These are phyloP conservation scores for Aspergillus vadensis DNA, from an alignment of 2,329 filamentous ascomycete species.

Conservation along the genomic window DNA sequence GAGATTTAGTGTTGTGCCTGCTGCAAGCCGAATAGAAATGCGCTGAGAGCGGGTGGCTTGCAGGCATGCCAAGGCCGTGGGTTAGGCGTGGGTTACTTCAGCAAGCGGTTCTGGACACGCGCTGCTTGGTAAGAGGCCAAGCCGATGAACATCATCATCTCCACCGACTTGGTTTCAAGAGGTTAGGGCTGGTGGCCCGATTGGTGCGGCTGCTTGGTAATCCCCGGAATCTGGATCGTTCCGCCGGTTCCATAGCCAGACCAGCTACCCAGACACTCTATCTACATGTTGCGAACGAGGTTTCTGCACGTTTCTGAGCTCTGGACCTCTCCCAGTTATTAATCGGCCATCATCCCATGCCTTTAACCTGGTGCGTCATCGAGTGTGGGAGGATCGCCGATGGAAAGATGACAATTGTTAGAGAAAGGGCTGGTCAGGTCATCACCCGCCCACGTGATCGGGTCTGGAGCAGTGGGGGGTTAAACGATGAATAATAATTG, in stretches of 20 bases:
- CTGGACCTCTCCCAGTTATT: background rate
- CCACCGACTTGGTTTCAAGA: background rate
- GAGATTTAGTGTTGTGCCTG: background rate
- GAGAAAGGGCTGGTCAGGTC: too few relatives aligned
- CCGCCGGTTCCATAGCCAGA: background rate
- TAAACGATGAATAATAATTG: too few relatives aligned
- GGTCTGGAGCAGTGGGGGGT: too few relatives aligned
- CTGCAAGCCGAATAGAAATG: background rate
- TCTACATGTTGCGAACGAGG: too few relatives aligned
- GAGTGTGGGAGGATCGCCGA: too few relatives aligned
- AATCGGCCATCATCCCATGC: too few relatives aligned
- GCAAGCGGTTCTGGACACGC: background rate
- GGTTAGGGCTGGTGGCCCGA: background rate
- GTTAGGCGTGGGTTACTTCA: background rate
- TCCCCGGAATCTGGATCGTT: slow-evolving; percentile 7
- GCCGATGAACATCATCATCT: background rate
- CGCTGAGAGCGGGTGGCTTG: background rate
- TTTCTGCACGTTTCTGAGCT: background rate
- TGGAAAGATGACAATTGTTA: too few relatives aligned
- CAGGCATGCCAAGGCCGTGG: background rate
- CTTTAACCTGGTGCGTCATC: too few relatives aligned
- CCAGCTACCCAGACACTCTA: too few relatives aligned
- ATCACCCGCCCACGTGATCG: too few relatives aligned
- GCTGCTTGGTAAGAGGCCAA: slow-evolving; percentile 1
- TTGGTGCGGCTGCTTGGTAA: slow-evolving; percentile 8